phyloP scores from a whole-genome alignment of 2,329 filamentous ascomycete genomes.

The Nothophaeocryptopus gaeumannii region DNA sequence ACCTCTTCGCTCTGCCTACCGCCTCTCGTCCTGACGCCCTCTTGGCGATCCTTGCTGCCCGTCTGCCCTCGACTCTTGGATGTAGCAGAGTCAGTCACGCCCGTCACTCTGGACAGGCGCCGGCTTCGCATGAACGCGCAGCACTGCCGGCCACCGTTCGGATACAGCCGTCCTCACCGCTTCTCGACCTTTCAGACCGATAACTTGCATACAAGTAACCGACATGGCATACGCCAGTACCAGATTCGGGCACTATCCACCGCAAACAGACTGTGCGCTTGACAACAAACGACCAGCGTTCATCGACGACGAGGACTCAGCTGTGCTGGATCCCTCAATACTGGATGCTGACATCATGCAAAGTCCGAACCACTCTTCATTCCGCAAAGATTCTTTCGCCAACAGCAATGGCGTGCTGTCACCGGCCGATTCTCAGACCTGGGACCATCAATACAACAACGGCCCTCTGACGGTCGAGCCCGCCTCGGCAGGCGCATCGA shows the following conservation, averaged over 20 bases:
- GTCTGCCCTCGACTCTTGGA: conserved; percentile 13
- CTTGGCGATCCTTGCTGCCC: conserved; percentile 10
- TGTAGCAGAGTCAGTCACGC: conserved; percentile 21
- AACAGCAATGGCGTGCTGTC: conserved; percentile 33
- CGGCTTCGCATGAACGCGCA: conserved; percentile 19
- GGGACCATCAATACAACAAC: conserved; percentile 30
- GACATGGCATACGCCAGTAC: conserved; percentile 22
- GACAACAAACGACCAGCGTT: conserved; percentile 27
- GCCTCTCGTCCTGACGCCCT: conserved; percentile 9
- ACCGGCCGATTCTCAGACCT: conserved; percentile 30
- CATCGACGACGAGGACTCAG: conserved; percentile 29
- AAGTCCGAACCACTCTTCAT: conserved; percentile 25
- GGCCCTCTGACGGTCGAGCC: conserved; percentile 22
- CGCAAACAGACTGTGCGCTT: conserved; percentile 23
- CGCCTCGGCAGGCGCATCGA: conserved; percentile 19
- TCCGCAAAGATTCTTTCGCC: conserved; percentile 36
- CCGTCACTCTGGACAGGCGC: conserved; percentile 13
- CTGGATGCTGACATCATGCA: conserved; percentile 35
- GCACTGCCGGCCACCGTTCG: conserved; percentile 8
- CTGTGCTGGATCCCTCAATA: conserved; percentile 30
- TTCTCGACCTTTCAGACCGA: conserved; percentile 2
- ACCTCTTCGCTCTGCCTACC: conserved; percentile 4
- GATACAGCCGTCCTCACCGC: conserved; percentile 29
- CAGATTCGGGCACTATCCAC: conserved; percentile 26
- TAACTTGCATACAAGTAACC: conserved; percentile 21